Conservation (phyloP, 1,284 basidiomycete genomes). For the Garcileccinum viscosum region DNA sequence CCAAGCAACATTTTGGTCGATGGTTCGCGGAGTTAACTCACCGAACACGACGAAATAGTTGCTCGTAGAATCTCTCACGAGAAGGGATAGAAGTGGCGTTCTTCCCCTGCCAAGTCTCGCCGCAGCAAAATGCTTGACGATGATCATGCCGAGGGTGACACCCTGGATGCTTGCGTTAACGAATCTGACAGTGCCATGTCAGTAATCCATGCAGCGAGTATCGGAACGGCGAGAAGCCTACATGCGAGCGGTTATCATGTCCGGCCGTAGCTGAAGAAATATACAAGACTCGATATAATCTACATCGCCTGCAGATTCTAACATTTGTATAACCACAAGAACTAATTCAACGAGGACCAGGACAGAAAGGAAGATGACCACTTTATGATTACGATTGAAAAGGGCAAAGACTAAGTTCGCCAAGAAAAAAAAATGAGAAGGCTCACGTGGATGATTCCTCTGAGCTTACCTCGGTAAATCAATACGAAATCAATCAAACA, state of each 20-base stretch:
- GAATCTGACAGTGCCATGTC: constrained; percentile 5
- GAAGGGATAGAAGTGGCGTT: constrained; percentile 22
- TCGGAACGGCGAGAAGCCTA: not conserved
- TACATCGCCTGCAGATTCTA: not conserved
- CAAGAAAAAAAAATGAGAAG: not conserved
- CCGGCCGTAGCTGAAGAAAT: not conserved
- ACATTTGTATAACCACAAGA: not conserved
- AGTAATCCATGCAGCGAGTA: not conserved
- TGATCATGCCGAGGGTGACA: constrained; percentile 12
- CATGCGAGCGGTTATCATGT: not conserved
- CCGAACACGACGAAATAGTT: constrained; percentile 16
- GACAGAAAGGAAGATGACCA: constrained; percentile 11
- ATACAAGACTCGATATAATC: constrained; percentile 22
- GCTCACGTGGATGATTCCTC: accelerated
- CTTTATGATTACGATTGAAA: constrained; percentile 30
- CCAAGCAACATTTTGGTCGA: not conserved
- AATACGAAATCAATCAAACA: constrained; percentile 22
- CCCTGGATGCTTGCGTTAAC: constrained; percentile 12
- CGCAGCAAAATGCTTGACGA: constrained; percentile 11
- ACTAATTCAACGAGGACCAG: constrained; percentile 18
- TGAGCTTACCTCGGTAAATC: constrained; percentile 26
- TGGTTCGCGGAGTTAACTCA: constrained; percentile 16
- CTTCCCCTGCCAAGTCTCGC: constrained; percentile 19
- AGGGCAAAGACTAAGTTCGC: constrained; percentile 27
- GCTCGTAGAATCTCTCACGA: constrained; percentile 23